Conservation (phyloP, 768 basidiomycete genomes). For the Lactarius pseudohatsudake region DNA sequence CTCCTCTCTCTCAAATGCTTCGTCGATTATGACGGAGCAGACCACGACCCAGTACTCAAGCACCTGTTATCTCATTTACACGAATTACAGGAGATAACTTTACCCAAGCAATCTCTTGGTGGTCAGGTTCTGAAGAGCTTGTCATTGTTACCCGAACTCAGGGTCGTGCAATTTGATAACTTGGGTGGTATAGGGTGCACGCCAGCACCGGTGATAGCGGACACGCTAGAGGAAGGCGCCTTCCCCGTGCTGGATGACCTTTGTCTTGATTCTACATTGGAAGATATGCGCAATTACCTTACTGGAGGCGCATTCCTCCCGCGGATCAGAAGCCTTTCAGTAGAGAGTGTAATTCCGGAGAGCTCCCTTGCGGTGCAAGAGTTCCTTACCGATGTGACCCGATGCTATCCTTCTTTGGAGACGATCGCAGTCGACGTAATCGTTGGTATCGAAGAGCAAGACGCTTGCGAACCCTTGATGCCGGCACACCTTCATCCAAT, state of each 20-base stretch:
- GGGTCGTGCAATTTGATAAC: constrained; percentile 23
- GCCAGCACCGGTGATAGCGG: neutral
- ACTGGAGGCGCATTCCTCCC: constrained; percentile 23
- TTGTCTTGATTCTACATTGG: constrained; percentile 24
- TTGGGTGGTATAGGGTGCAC: neutral
- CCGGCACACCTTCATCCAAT: constrained; percentile 21
- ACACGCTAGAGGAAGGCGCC: constrained; percentile 17
- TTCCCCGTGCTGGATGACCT: constrained; percentile 26
- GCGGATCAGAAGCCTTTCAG: constrained; percentile 16
- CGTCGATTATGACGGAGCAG: neutral
- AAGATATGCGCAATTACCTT: constrained; percentile 25
- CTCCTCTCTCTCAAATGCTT: constrained; percentile 16
- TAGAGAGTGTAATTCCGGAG: constrained; percentile 22
- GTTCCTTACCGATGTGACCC: constrained; percentile 22
- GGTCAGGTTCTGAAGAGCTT: constrained; percentile 12
- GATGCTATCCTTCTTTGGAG: constrained; percentile 23
- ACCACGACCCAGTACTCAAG: constrained; percentile 1
- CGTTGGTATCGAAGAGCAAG: constrained; percentile 14
- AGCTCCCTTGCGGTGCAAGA: constrained; percentile 9
- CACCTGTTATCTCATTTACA: constrained; percentile 17
- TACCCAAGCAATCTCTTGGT: constrained; percentile 21
- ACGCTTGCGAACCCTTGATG: constrained; percentile 12
- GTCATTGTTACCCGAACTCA: constrained; percentile 22
- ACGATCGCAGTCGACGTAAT: constrained; percentile 23
- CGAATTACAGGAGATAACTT: constrained; percentile 15